Evolutionary conservation across 495 filamentous ascomycete species (phyloP), one percentile per base, ranked within the genome.

Genomic region (Penicillium dipodomyicola): DNA sequence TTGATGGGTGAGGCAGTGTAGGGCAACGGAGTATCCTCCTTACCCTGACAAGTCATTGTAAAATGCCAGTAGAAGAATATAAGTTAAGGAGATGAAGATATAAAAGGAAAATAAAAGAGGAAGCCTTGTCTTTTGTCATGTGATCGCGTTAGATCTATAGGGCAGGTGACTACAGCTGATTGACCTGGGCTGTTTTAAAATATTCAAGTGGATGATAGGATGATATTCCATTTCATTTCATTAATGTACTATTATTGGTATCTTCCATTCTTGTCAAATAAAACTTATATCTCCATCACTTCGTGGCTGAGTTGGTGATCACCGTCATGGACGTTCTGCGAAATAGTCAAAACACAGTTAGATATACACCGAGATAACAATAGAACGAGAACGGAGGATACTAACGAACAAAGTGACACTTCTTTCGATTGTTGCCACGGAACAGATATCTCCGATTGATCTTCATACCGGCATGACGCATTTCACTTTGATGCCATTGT

Each of bases 1-100:
- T 56, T 69, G 68, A 78, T 73, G 4, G 85, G 85, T 46, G 80
- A 74, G 42, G 80, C 78, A n/a, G 86, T 87, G 63, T 88, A 87
- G 44, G 69, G 69, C 35, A 72, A 37, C 15, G 69, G 67, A n/a
- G 60, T 64, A n/a, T 53, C 56, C 47, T 61, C 57, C 20, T 48
- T 27, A 20, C 20, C 54, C 27, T 49, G 54, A 10, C 52, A 40
- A n/a, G 51, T 41, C 32, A 64, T 61, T 23, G 53, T 52, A 22
- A 23, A 35, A 50, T 60, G 22, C 51, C 19, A 33, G 48, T 8
- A 43, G 30, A 53, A 19, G 23, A 29, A 23, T 46, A n/a, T n/a
- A n/a, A n/a, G n/a, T n/a, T n/a, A 32, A 56, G 20, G 41, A 43
- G 44, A 25, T 7, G 25, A 46, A 14, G 25, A 15, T 25, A 3